Percentiles rank a stretch among this genome's conserved stretches.
These are phyloP conservation scores for Kodamaea derodonti DNA, from an alignment of 1,139 yeast species.

Conservation along the genomic window DNA sequence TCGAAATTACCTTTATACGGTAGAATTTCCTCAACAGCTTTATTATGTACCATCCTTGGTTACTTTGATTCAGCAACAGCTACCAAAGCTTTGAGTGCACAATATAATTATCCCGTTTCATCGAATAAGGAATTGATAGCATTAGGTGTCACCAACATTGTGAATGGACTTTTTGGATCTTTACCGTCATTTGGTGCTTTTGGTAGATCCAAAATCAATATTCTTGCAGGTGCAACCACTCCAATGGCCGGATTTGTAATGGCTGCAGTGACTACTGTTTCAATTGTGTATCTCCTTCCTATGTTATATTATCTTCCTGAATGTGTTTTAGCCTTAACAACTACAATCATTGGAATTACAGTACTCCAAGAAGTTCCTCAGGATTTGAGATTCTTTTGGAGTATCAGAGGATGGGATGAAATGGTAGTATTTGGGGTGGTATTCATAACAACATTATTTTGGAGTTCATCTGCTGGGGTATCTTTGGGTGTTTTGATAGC, in stretches of 20 bases:
- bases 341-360: constrained; percentile 35
- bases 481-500: constrained; percentile 27
- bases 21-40: constrained; percentile 24
- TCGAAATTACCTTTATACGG: constrained; percentile 19
- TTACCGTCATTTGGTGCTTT: constrained; percentile 35
- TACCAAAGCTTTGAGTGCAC: constrained; percentile 28
- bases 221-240: constrained; percentile 31
- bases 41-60: constrained; percentile 30
- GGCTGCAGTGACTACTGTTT: constrained; percentile 21
- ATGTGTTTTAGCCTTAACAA: constrained; percentile 31
- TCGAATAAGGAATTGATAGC: constrained; percentile 34
- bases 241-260: constrained; percentile 31
- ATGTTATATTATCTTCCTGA: constrained; percentile 27
- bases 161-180: constrained; percentile 27
- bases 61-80: constrained; percentile 35
- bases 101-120: constrained; percentile 29
- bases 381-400: constrained; percentile 27
- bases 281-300: constrained; percentile 23
- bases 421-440: constrained; percentile 21
- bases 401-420: constrained; percentile 30
- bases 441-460: constrained; percentile 23
- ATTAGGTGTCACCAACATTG: constrained; percentile 27
- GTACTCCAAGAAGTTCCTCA: constrained; percentile 32
- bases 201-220: constrained; percentile 34
- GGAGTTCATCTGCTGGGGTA: constrained; percentile 35